Evolutionary conservation across 23 red algal genomes (phyloP).

Genomic region (Cyanidioschyzon merolae): DNA sequence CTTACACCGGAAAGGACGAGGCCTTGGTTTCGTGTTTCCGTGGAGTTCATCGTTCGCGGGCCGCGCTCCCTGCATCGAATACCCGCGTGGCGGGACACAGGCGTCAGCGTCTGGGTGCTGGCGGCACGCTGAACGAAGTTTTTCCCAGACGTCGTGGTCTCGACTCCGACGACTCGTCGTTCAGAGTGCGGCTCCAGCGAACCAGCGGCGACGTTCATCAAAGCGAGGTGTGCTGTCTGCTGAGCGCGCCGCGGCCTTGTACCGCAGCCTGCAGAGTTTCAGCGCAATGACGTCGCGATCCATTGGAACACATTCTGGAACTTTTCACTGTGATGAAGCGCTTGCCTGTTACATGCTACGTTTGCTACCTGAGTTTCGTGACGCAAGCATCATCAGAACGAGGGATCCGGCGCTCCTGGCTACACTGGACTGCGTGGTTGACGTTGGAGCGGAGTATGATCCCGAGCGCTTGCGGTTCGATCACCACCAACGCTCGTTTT

Average conservation of each 20-base stretch:
- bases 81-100: too few relatives aligned
- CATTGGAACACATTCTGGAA: constrained; percentile 86
- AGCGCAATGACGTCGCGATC: constrained; percentile 12
- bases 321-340: constrained; percentile 98
- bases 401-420: constrained; percentile 36
- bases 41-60: too few relatives aligned
- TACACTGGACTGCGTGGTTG: constrained; percentile 57
- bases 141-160: not conserved
- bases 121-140: not conserved
- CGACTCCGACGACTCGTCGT: not conserved
- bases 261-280: not conserved
- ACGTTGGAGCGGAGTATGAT: constrained; percentile 85
- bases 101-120: too few relatives aligned
- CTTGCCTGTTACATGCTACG: constrained; percentile 81
- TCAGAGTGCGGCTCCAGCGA: not conserved
- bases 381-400: constrained; percentile 44
- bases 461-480: constrained; percentile 45
- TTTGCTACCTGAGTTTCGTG: constrained; percentile 29
- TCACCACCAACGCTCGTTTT: constrained; percentile 87
- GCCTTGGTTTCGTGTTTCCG: too few relatives aligned
- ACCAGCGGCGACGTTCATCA: not conserved
- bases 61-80: too few relatives aligned
- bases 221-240: not conserved
- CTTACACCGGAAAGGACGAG: too few relatives aligned
- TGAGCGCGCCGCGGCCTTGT: not conserved